These are phyloP conservation scores for Solanum acaule DNA, from an alignment of 257 asterid species.

Conservation along the genomic window DNA sequence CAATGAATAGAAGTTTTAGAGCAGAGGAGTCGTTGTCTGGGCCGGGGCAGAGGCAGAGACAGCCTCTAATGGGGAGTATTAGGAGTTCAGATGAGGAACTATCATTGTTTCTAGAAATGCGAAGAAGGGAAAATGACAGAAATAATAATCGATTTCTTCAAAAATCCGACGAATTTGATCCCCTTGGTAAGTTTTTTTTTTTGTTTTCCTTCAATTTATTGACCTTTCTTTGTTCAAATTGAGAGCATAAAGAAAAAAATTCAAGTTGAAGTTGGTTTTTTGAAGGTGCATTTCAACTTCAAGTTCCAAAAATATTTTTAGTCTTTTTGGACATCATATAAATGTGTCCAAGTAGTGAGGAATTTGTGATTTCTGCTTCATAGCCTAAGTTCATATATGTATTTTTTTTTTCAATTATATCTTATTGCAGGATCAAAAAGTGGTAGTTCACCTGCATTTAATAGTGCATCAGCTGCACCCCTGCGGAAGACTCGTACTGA, in stretches of 20 bases:
- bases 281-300: not conserved
- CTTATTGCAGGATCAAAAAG: constrained; percentile 47
- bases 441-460: constrained; percentile 62
- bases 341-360: not conserved
- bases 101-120: constrained; percentile 86
- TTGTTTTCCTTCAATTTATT: not conserved
- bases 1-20: constrained; percentile 71
- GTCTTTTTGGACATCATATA: not conserved
- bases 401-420: not conserved
- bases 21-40: constrained; percentile 27
- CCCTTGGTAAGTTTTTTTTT: constrained; percentile 36
- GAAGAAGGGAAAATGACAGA: constrained; percentile 76
- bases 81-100: constrained; percentile 75
- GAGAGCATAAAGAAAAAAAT: not conserved
- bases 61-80: constrained; percentile 37
- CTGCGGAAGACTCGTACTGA: constrained; percentile 67
- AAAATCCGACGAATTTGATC: constrained; percentile 72
- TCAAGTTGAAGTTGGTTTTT: not conserved
- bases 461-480: constrained; percentile 42
- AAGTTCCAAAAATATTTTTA: not conserved
- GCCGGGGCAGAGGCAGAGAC: not conserved
- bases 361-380: not conserved
- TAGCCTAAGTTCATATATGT: not conserved
- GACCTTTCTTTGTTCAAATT: not conserved
- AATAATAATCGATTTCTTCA: constrained; percentile 54